phyloP scores from a whole-genome alignment of 306 rosid species.

The Comarum palustre region DNA sequence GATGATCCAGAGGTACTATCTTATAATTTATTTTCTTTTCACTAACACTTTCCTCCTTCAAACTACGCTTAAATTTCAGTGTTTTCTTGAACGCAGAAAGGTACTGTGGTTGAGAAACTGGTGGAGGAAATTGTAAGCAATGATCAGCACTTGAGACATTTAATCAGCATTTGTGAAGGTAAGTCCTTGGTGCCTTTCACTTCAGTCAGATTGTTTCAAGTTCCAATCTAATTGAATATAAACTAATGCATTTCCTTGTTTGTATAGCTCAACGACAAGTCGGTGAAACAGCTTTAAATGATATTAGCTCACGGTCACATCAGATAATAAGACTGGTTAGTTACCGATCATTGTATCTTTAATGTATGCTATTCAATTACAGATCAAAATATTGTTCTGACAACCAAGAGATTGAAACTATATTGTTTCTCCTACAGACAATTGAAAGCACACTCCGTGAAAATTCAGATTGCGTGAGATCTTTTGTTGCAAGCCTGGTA shows the following conservation, averaged over 20 bases:
- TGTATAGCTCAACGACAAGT: slow-evolving; percentile 96
- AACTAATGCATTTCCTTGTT: slow-evolving; percentile 12
- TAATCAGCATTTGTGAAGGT: slow-evolving; percentile 96
- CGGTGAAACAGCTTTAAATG: slow-evolving; percentile 97
- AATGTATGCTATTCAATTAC: slow-evolving; percentile 5
- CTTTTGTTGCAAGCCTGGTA: slow-evolving; percentile 98
- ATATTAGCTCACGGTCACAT: slow-evolving; percentile 94
- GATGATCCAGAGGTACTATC: slow-evolving; percentile 91
- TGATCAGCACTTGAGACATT: slow-evolving; percentile 81
- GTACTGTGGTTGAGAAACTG: slow-evolving; percentile 92
- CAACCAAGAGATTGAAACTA: slow-evolving; percentile 3
- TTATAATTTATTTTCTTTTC: background rate
- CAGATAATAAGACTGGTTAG: slow-evolving; percentile 95
- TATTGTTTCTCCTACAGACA: slow-evolving; percentile 49
- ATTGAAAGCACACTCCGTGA: slow-evolving; percentile 89
- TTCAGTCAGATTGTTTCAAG: slow-evolving; percentile 11
- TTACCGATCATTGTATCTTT: slow-evolving; percentile 14
- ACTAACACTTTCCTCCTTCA: background rate
- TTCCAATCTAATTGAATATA: background rate
- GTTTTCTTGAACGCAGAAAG: slow-evolving; percentile 60
- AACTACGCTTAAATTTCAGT: slow-evolving; percentile 14
- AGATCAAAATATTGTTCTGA: slow-evolving; percentile 2
- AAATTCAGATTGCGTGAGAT: slow-evolving; percentile 74
- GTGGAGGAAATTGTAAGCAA: slow-evolving; percentile 89
- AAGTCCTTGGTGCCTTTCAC: slow-evolving; percentile 18